Base-by-base conservation (phyloP, 164 flowering plant genomes). In the Dillenia turbinata region DNA sequence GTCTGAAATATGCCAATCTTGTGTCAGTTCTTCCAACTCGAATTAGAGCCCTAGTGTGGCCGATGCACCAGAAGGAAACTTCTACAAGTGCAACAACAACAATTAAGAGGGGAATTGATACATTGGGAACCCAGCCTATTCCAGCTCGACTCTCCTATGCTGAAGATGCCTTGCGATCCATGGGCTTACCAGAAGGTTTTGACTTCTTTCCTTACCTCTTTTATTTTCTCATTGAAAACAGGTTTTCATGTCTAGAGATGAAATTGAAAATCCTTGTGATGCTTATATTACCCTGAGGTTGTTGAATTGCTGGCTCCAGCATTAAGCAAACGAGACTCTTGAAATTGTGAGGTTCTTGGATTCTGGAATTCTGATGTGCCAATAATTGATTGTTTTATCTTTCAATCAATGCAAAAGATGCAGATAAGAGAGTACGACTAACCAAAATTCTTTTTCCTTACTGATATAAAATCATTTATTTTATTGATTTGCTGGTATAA, bases 141-240 rank as follows among this genome's bases (percentile, higher is more conserved):
- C 99, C 96, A 0, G 70, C 83, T 67, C 97, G 88, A 50, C 77
- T 92, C 51, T 44, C 87, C 10, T 85, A 79, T 69, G 97, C 97
- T 1, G 99, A 95, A 78, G 94, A 92, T 66, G 96, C 96, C 62
- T 75, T 95, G 48, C 74, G 77, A 62, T 81, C 74, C 22, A 77
- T 81, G 85, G 79, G 87, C 78, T 78, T 95, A 68, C 97, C 99
- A 53, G 88, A 93, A 88, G 98, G 98, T 93, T 10, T 49, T 54
- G 45, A 5, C 43, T 54, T 54, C 54, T 62, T 49, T 15, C 40
- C 6, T 19, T 49, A 8, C 48, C 13, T 0, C 11, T 12, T 43
- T 13, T 57, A 44, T 12, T 43, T 57, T 47, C 45, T 48, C 1
- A 44, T 58, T 3, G 12, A 33, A 13, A 24, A n/a, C 26, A 8